Percentiles rank a stretch among this genome's conserved stretches.
phyloP scores from a whole-genome alignment of 2,329 filamentous ascomycete species.

The Lasiodiplodia sp. region DNA sequence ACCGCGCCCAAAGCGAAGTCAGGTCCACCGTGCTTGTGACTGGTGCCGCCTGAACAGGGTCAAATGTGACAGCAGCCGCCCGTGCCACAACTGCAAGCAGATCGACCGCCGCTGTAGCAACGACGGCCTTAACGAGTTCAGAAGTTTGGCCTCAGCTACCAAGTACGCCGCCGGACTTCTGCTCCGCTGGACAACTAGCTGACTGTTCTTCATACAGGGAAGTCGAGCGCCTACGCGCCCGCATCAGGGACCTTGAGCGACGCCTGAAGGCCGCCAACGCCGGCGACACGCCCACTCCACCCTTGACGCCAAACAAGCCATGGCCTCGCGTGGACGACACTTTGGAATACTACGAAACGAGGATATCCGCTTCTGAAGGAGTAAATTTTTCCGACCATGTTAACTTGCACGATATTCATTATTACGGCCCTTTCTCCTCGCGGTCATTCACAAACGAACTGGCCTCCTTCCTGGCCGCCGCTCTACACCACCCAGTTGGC shows the following conservation, averaged over 20 bases:
- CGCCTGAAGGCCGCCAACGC: constrained; percentile 24
- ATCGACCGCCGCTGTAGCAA: constrained; percentile 48
- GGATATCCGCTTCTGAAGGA: neutral
- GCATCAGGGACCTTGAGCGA: constrained; percentile 43
- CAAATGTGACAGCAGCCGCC: constrained; percentile 51
- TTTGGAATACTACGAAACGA: constrained; percentile 14
- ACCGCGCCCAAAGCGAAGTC: constrained; percentile 36
- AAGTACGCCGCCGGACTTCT: constrained; percentile 37
- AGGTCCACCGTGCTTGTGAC: constrained; percentile 48
- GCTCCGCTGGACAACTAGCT: neutral
- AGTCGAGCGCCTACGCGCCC: constrained; percentile 48
- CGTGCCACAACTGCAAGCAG: constrained; percentile 51
- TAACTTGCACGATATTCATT: neutral
- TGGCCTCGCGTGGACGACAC: neutral
- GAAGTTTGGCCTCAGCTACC: constrained; percentile 36
- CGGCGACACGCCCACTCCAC: neutral
- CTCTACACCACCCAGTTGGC: constrained; percentile 43
- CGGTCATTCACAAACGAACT: constrained; percentile 57
- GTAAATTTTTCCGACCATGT: neutral
- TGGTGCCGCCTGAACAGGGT: constrained; percentile 53
- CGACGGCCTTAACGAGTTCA: constrained; percentile 36
- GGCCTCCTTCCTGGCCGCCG: constrained; percentile 45
- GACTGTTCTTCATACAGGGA: constrained; percentile 42
- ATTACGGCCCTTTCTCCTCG: constrained; percentile 55
- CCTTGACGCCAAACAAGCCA: neutral